phyloP scores from a whole-genome alignment of 176 grass and related monocot species.

The Sorghum bicolor region Sorghum_bicolor_NCBIv3 NC_012870.2:11414501-11415000 shows the following conservation, averaged over 20 bases:
- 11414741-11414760: too few species aligned
- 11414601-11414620: background rate
- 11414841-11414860: background rate
- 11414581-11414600: background rate
- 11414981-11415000: background rate
- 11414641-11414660: background rate
- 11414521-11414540: background rate
- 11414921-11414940: background rate
- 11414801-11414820: background rate
- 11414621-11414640: background rate
- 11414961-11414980: background rate
- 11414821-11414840: background rate
- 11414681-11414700: background rate
- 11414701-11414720: background rate
- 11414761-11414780: background rate
- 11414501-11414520: conserved; percentile 22
- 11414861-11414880: background rate
- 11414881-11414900: conserved; percentile 2
- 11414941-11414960: background rate
- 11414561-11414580: background rate
- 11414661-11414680: background rate
- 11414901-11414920: background rate
- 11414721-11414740: background rate
- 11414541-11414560: background rate
- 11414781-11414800: background rate